phyloP scores from a whole-genome alignment of 2,329 filamentous ascomycete genomes.

The Periconia digitata region DNA sequence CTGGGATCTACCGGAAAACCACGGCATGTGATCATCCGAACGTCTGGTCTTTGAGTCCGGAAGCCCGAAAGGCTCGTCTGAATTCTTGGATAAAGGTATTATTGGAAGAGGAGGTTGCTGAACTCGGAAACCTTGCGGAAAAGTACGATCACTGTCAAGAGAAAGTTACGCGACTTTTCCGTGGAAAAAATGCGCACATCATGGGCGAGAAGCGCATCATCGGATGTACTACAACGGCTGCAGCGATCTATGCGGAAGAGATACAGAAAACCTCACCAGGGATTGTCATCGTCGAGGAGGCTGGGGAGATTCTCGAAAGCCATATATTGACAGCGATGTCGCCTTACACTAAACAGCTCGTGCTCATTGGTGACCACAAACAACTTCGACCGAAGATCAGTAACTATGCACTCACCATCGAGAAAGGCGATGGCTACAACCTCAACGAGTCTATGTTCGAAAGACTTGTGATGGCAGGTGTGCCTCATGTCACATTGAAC shows the following conservation, averaged over 20 bases:
- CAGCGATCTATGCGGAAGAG: constrained; percentile 61
- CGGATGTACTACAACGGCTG: constrained; percentile 70
- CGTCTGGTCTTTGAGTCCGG: constrained; percentile 57
- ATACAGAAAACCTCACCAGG: constrained; percentile 59
- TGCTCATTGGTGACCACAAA: constrained; percentile 73
- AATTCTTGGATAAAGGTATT: constrained; percentile 32
- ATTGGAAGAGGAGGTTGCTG: constrained; percentile 53
- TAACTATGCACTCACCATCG: constrained; percentile 62
- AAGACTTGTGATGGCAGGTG: constrained; percentile 60
- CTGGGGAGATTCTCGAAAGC: constrained; percentile 70
- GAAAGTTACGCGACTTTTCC: constrained; percentile 37
- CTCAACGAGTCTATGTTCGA: constrained; percentile 71
- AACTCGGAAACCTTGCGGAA: constrained; percentile 43
- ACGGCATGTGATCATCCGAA: constrained; percentile 26
- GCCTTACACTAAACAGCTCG: constrained; percentile 60
- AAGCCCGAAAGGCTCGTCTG: constrained; percentile 39
- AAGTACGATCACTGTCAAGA: constrained; percentile 49
- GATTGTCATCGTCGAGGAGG: constrained; percentile 69
- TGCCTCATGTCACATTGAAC: constrained; percentile 56
- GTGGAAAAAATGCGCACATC: constrained; percentile 27
- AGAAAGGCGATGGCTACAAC: constrained; percentile 66
- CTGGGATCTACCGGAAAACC: constrained; percentile 47
- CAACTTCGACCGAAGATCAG: constrained; percentile 70
- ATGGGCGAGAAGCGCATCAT: constrained; percentile 63
- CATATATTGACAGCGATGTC: constrained; percentile 65